Conservation (phyloP, 371 early-diverging fungal genomes). For the Syncephalastrum sp. region DNA sequence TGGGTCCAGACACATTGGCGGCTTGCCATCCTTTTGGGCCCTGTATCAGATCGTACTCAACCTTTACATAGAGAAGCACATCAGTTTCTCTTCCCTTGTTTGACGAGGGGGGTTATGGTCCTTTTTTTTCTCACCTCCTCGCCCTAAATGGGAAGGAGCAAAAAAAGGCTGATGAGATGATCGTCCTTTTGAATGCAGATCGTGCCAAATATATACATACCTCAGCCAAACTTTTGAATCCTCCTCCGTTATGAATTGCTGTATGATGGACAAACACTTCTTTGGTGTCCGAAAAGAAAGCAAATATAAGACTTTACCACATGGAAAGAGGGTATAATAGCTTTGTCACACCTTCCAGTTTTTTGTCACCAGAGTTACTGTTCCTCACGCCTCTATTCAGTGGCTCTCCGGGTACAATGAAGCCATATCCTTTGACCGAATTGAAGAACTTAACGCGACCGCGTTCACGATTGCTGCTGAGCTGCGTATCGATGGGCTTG, state of each 20-base stretch:
- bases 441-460: conserved; percentile 89
- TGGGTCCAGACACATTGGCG: conserved; percentile 78
- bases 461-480: conserved; percentile 37
- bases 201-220: conserved; percentile 30
- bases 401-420: conserved; percentile 69
- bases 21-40: conserved; percentile 88
- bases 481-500: background rate
- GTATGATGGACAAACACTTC: conserved; percentile 89
- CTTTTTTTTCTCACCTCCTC: conserved; percentile 36
- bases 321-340: background rate
- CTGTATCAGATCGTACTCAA: conserved; percentile 79
- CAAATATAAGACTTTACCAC: background rate
- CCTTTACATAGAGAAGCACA: conserved; percentile 25
- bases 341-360: conserved; percentile 59
- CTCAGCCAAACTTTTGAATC: conserved; percentile 86
- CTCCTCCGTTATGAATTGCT: conserved; percentile 78
- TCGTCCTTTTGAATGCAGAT: conserved; percentile 6
- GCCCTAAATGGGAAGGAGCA: conserved; percentile 26
- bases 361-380: conserved; percentile 39
- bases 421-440: conserved; percentile 86
- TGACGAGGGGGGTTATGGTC: background rate
- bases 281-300: conserved; percentile 1
- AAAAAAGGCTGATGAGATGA: no score
- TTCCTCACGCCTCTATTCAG: no score
- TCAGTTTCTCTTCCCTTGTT: background rate